A percentile compares a stretch with the other conserved stretches of the same genome.
These are phyloP conservation scores for Vitis hybrid DNA, from an alignment of 177 flowering plant genomes.

Conservation along the genomic window DNA sequence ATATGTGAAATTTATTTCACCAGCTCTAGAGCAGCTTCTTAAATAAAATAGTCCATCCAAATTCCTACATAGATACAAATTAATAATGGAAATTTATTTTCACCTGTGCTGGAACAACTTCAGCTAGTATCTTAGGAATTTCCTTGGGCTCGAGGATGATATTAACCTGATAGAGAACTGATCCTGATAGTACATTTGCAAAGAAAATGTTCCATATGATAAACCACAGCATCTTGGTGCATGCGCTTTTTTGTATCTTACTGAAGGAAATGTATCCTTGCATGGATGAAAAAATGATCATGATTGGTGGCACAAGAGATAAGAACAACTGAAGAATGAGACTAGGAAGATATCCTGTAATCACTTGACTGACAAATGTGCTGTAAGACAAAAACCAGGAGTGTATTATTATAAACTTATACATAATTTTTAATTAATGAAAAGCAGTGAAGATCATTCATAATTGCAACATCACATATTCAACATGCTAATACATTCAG, in stretches of 20 bases:
- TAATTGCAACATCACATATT: background rate
- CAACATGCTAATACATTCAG: background rate
- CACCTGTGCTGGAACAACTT: slow-evolving; percentile 89
- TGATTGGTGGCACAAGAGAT: slow-evolving; percentile 69
- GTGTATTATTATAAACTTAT: background rate
- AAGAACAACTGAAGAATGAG: slow-evolving; percentile 80
- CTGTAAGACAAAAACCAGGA: slow-evolving; percentile 43
- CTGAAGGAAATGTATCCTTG: slow-evolving; percentile 79
- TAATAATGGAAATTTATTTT: slow-evolving; percentile 9
- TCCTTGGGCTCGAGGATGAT: slow-evolving; percentile 74
- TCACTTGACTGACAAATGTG: slow-evolving; percentile 64
- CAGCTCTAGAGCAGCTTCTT: background rate
- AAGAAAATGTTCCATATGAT: slow-evolving; percentile 93
- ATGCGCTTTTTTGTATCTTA: slow-evolving; percentile 81
- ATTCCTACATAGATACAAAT: background rate
- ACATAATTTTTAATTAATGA: background rate
- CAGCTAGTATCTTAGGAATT: slow-evolving; percentile 65
- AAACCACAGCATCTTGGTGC: slow-evolving; percentile 76
- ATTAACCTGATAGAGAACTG: slow-evolving; percentile 44
- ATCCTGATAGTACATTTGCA: slow-evolving; percentile 83
- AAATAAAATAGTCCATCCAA: background rate
- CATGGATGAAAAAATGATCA: slow-evolving; percentile 75
- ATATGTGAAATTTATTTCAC: too few relatives aligned
- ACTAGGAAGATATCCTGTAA: slow-evolving; percentile 98
- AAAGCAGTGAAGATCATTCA: background rate